Evolutionary conservation across 1,284 basidiomycete genomes (phyloP).

Genomic region (Cutaneotrichosporon dermatis): DNA sequence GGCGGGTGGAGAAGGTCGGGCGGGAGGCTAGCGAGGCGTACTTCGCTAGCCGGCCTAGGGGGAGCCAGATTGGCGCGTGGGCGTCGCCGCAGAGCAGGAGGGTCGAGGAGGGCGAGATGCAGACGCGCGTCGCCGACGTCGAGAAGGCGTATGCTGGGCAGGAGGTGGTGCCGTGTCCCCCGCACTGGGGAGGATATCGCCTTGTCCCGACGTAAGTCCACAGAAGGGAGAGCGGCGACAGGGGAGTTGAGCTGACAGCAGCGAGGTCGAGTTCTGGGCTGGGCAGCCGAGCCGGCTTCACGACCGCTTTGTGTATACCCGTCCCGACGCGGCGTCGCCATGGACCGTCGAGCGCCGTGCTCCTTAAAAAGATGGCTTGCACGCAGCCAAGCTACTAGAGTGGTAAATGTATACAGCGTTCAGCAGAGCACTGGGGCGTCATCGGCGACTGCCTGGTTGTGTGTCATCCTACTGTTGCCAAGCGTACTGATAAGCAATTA

Average conservation of each 20-base stretch:
- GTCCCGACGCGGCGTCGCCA: conserved; percentile 53
- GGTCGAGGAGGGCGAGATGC: conserved; percentile 67
- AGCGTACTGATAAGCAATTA: too few species aligned
- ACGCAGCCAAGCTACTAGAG: too few species aligned
- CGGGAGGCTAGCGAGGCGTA: conserved; percentile 73
- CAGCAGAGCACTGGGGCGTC: not conserved
- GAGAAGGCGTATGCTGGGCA: conserved; percentile 59
- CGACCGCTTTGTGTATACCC: conserved; percentile 77
- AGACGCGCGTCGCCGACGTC: conserved; percentile 59
- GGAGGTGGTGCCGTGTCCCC: conserved; percentile 64
- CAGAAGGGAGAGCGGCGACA: conserved; percentile 1
- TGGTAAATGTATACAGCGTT: too few species aligned
- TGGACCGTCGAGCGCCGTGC: conserved; percentile 74
- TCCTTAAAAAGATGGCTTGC: conserved; percentile 52
- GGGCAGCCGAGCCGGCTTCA: conserved; percentile 85
- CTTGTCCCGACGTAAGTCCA: conserved; percentile 74
- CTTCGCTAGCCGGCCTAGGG: conserved; percentile 75
- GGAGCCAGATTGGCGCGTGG: conserved; percentile 84
- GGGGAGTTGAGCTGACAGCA: conserved; percentile 25
- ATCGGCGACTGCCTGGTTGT: too few species aligned
- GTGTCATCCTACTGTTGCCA: too few species aligned
- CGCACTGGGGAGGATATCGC: conserved; percentile 95
- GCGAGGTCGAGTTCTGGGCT: conserved; percentile 89
- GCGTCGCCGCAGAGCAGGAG: conserved; percentile 68
- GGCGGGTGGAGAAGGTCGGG: conserved; percentile 71